Evolutionary conservation across 1,139 yeast genomes (phyloP).

Genomic region (Yamadazyma conglobata): DNA sequence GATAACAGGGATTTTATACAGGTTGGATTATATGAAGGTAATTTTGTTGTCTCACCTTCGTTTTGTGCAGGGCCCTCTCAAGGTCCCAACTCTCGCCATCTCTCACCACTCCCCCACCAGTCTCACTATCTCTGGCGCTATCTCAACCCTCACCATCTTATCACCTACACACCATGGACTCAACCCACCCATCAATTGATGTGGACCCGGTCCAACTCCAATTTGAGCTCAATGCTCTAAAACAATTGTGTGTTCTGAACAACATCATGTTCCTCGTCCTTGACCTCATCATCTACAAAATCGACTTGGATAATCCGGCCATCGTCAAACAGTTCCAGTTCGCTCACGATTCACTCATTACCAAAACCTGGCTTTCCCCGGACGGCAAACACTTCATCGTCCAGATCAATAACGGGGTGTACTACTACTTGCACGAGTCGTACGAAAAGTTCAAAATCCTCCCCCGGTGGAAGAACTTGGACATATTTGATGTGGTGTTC

Average conservation of each 20-base stretch:
- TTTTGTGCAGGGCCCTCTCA: too few species aligned
- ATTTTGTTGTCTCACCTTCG: too few species aligned
- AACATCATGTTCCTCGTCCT: conserved; percentile 36
- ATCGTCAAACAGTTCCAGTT: conserved; percentile 26
- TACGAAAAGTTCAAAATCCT: conserved; percentile 33
- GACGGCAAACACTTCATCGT: conserved; percentile 35
- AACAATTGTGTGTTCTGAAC: conserved; percentile 25
- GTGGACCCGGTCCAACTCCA: conserved; percentile 45
- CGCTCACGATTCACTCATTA: conserved; percentile 20
- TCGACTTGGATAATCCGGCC: conserved; percentile 39
- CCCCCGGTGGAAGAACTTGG: conserved; percentile 29
- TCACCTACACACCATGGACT: too few species aligned
- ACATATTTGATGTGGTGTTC: conserved; percentile 26
- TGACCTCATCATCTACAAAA: conserved; percentile 22
- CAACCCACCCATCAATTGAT: conserved; percentile 31
- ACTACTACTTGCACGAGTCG: conserved; percentile 31
- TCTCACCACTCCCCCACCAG: too few species aligned
- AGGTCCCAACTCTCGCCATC: too few species aligned
- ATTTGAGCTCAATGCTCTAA: conserved; percentile 30
- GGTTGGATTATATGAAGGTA: too few species aligned
- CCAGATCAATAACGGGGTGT: conserved; percentile 22
- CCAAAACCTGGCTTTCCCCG: conserved; percentile 39
- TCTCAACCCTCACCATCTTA: too few species aligned
- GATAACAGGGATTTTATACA: too few species aligned
- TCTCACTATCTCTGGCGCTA: too few species aligned